Evolutionary conservation across 2,329 filamentous ascomycete genomes (phyloP).

Genomic region (Clarireedia homoeocarpa): DNA sequence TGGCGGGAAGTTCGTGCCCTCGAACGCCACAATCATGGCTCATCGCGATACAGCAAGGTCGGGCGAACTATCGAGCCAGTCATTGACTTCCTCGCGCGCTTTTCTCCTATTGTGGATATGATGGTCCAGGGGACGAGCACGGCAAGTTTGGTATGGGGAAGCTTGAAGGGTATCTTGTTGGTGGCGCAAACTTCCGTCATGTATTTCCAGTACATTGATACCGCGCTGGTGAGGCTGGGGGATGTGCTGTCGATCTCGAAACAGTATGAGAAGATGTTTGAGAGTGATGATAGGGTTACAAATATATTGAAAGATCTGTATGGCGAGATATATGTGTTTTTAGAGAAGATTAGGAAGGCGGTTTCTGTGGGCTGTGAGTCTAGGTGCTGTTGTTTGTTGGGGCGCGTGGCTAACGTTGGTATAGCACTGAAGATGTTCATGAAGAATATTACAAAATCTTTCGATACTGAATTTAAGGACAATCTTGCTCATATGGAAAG

Average conservation of each 20-base stretch:
- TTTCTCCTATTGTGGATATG: constrained; percentile 3
- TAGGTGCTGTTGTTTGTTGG: neutral
- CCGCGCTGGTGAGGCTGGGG: constrained; percentile 3
- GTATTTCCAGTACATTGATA: constrained; percentile 5
- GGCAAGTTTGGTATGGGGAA: constrained; percentile 6
- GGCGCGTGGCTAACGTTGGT: neutral
- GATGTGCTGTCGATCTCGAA: constrained; percentile 1
- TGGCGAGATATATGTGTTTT: constrained; percentile 3
- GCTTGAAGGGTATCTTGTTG: constrained; percentile 4
- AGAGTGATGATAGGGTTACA: neutral
- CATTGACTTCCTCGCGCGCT: constrained; percentile 4
- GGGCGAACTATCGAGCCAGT: constrained; percentile 5
- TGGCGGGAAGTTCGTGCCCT: constrained; percentile 8
- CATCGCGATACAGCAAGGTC: constrained; percentile 2
- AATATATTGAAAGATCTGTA: neutral
- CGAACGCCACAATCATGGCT: constrained; percentile 4
- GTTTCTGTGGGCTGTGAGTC: constrained; percentile 2
- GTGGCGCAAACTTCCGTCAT: constrained; percentile 6
- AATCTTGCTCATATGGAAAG: constrained; percentile 7
- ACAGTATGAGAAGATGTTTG: constrained; percentile 7
- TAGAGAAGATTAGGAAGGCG: constrained; percentile 1
- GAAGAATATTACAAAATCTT: constrained; percentile 3
- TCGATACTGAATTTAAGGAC: constrained; percentile 2
- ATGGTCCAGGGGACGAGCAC: constrained; percentile 6
- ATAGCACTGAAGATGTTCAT: constrained; percentile 1